phyloP scores from a whole-genome alignment of 257 asterid genomes.

The Solanum pennellii region DNA sequence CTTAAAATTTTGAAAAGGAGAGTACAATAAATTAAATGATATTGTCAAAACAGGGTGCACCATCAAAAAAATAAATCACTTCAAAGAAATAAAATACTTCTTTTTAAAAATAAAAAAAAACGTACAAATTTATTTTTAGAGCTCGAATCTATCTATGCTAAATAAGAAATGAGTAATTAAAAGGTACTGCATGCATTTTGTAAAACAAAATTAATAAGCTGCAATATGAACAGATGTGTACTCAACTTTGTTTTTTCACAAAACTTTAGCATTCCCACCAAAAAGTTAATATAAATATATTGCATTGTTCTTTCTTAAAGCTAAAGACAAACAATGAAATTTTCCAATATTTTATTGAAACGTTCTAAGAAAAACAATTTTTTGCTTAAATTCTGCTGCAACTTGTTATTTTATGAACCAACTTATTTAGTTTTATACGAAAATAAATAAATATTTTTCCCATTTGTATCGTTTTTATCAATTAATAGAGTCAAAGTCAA shows the following conservation, averaged over 20 bases:
- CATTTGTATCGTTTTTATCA: background rate
- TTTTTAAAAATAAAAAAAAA: too few species aligned
- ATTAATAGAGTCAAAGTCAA: background rate
- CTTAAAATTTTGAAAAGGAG: background rate
- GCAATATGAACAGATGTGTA: background rate
- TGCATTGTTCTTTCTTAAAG: background rate
- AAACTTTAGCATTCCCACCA: background rate
- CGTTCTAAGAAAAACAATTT: background rate
- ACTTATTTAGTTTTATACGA: background rate
- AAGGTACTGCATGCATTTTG: background rate
- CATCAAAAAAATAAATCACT: background rate
- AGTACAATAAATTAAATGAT: background rate
- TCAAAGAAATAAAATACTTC: too few species aligned
- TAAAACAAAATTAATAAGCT: background rate
- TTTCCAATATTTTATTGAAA: background rate
- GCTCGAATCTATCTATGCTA: background rate
- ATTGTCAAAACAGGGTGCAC: background rate
- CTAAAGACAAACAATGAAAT: background rate
- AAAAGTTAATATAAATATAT: background rate
- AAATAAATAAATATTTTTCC: background rate
- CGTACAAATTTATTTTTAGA: background rate
- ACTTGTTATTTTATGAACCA: background rate
- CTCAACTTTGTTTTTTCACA: background rate
- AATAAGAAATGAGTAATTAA: background rate
- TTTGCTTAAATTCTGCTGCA: background rate